Conservation (phyloP, 805 yeast genomes). For the Sugiyamaella smithiae region DNA sequence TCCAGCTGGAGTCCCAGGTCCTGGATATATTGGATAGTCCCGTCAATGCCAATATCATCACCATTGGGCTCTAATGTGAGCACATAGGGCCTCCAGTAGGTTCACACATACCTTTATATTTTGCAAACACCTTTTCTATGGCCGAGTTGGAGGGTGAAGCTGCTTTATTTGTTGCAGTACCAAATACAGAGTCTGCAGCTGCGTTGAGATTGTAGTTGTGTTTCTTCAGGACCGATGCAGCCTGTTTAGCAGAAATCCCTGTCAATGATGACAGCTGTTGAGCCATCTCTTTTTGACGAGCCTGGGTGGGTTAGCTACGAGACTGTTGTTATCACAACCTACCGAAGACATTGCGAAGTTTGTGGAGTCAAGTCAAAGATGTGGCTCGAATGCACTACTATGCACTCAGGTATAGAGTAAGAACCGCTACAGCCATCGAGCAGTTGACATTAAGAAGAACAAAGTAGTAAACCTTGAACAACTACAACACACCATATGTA, state of each 20-base stretch:
- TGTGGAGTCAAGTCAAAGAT: neutral
- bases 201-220: constrained; percentile 31
- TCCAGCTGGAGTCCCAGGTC: constrained; percentile 74
- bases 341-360: constrained; percentile 7
- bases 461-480: too few relatives aligned
- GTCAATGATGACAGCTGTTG: constrained; percentile 18
- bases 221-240: constrained; percentile 22
- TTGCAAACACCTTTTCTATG: constrained; percentile 24
- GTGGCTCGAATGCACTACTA: neutral
- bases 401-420: too few relatives aligned
- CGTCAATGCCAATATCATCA: constrained; percentile 66
- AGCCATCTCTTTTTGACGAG: constrained; percentile 18
- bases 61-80: constrained; percentile 24
- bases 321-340: neutral
- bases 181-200: constrained; percentile 38
- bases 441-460: too few relatives aligned
- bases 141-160: constrained; percentile 10
- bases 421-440: too few relatives aligned
- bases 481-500: too few relatives aligned
- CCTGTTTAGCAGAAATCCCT: constrained; percentile 19
- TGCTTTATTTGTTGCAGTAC: constrained; percentile 19
- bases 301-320: constrained; percentile 5
- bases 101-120: constrained; percentile 29
- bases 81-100: too few relatives aligned
- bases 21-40: constrained; percentile 63